These are phyloP conservation scores for Escovopsis sp. DNA, from an alignment of 2,329 filamentous ascomycete genomes.

Conservation along the genomic window DNA sequence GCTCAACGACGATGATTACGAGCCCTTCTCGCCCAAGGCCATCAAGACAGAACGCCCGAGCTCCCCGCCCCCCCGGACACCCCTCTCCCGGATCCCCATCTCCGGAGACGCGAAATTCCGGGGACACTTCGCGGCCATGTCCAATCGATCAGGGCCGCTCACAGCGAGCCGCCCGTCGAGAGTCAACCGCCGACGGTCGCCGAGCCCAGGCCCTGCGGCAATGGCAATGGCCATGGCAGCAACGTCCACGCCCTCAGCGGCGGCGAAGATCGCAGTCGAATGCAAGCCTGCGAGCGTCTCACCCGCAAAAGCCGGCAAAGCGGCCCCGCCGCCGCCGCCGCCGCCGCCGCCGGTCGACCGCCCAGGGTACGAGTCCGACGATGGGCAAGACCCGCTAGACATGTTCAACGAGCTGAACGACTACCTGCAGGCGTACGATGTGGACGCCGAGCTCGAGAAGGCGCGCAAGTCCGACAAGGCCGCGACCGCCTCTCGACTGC, in stretches of 20 bases:
- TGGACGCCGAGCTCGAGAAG: conserved; percentile 20
- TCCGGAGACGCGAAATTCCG: conserved; percentile 24
- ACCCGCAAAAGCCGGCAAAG: no score
- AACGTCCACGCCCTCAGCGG: neutral
- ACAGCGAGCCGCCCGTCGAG: conserved; percentile 16
- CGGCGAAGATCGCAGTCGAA: no score
- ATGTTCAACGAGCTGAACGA: conserved; percentile 22
- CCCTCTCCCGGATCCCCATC: conserved; percentile 17
- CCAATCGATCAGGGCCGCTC: conserved; percentile 27
- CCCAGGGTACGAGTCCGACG: conserved; percentile 1
- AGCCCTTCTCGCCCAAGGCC: neutral
- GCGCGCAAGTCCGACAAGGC: conserved; percentile 9
- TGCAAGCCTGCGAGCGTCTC: no score
- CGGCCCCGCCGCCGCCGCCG: no score
- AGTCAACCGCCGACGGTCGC: no score
- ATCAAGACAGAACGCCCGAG: conserved; percentile 12
- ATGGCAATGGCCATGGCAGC: no score
- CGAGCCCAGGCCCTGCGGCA: conserved; percentile 13
- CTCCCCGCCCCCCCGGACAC: conserved; percentile 29
- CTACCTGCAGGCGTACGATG: conserved; percentile 18
- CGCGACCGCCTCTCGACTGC: conserved; percentile 3
- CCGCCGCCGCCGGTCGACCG: no score
- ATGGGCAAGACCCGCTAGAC: conserved; percentile 18
- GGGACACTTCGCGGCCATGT: conserved; percentile 32
- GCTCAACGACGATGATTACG: no score